A percentile compares a stretch with the other conserved stretches of the same genome.
Evolutionary conservation across 805 yeast genomes (phyloP).

Genomic region (Metschnikowia gelsemii): DNA sequence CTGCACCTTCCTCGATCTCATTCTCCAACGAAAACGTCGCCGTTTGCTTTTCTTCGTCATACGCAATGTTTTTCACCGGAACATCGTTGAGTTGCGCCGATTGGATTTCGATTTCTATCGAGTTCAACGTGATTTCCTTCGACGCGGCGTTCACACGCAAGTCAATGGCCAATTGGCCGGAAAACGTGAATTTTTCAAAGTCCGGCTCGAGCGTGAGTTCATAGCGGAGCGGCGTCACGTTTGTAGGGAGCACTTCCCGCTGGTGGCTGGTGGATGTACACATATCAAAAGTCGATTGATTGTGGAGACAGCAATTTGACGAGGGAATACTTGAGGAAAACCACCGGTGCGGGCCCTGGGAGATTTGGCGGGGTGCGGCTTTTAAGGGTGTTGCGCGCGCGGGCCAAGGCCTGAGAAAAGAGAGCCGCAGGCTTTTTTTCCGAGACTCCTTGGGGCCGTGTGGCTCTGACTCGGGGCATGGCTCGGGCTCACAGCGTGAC

Average conservation of each 20-base stretch:
- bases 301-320: conserved; percentile 11
- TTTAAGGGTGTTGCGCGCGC: too few relatives aligned
- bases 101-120: conserved; percentile 62
- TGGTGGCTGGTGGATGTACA: conserved; percentile 13
- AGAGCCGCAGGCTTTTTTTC: too few relatives aligned
- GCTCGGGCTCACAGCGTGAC: too few relatives aligned
- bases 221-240: conserved; percentile 43
- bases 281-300: conserved; percentile 5
- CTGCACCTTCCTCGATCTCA: conserved; percentile 34
- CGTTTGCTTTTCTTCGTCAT: conserved; percentile 40
- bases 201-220: conserved; percentile 42
- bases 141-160: conserved; percentile 51
- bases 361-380: too few relatives aligned
- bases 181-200: conserved; percentile 56
- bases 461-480: too few relatives aligned
- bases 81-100: conserved; percentile 41
- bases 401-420: too few relatives aligned
- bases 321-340: neutral
- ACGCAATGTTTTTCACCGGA: conserved; percentile 24
- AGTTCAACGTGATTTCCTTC: conserved; percentile 53
- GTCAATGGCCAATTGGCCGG: conserved; percentile 55
- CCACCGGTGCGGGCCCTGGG: too few relatives aligned
- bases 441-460: too few relatives aligned
- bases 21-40: conserved; percentile 42
- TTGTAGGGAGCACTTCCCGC: conserved; percentile 44